Base-by-base conservation (phyloP, 2,329 filamentous ascomycete species). In the Penicillium fuscoglaucum region DNA sequence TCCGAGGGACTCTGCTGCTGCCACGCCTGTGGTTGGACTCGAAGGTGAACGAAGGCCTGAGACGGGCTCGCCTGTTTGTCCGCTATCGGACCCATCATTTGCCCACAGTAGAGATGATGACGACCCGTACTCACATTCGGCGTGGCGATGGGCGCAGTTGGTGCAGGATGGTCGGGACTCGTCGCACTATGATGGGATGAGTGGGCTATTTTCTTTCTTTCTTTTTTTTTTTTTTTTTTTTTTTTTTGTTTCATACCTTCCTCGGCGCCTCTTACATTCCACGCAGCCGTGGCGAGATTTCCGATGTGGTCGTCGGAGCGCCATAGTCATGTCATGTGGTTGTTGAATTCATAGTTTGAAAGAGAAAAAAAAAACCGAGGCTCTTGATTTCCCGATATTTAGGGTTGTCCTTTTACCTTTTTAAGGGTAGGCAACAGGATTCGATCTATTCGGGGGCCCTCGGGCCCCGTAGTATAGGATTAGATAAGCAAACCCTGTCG, bases 201-300 rank as follows among this genome's bases (percentile, higher is more conserved):
- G n/a, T 47, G 28, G 9, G 28, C 10, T 53, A 26, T 53, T 29
- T 51, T 33, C 15, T 19, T 21, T n/a, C 49, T 46, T 35, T 29
- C 50, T 26, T 6, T 28, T 10, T n/a, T 52, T 46, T 35, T 29
- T 52, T 26, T 6, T 28, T 10, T 13, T 45, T n/a, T 19, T 17
- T 9, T 19, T 3, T 26, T 6, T 35, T 26, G 6, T 12, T 45
- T 49, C 59, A 35, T 64, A 73, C 71, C 66, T 74, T 74, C 19
- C 72, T 58, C 72, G 67, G 47, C 72, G 60, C 43, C 68, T 65
- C 60, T 74, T 74, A 61, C 72, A 74, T 62, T 72, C 69, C 52
- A 66, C 37, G 56, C 72, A 74, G 46, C 72, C 72, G 50, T 72
- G 70, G 26, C 72, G 67, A 39, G 72, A 74, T 66, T 74, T 74